Evolutionary conservation across 768 basidiomycete genomes (phyloP), one percentile per base, ranked within the genome.

Genomic region (Kwoniella sp.): DNA sequence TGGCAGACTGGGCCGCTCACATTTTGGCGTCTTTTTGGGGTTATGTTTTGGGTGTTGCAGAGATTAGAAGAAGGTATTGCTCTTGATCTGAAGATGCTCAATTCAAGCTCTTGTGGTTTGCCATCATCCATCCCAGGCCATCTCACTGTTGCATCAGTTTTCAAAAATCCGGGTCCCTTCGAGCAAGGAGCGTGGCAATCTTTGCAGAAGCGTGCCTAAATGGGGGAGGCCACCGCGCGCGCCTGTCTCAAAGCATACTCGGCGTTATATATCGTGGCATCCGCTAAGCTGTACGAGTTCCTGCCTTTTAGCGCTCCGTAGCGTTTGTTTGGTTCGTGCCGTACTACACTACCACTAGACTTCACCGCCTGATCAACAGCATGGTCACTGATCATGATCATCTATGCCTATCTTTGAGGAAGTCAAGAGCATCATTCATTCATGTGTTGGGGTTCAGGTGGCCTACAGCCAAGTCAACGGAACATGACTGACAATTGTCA

Each of bases 21-120:
- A 65, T 65, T 58, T 65, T 65, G 58, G 12, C 41, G 41, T 45
- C 41, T 45, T 45, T 45, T 45, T 45, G 8, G 5, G 41, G 17
- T 45, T 9, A 9, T 53, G 30, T 55, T 50, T 26, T 38, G 26
- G 38, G 60, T 54, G 38, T 54, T 53, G 41, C 7, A 1, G 41
- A 25, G 26, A 26, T 34, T 45, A 0, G 7, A 25, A 9, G 41
- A 61, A 51, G 34, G 51, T 62, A 26, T 25, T 52, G 15, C 5
- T 61, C 20, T 12, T 37, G 58, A 20, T 61, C 28, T 31, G 23
- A 34, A 26, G 25, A 54, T 45, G 50, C 26, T 38, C 41, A 45
- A 54, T 61, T 50, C 17, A 60, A 62, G 26, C 38, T 41, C 20
- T 28, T 53, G 25, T 17, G 11, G 41, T 45, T 45, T 17, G 41